phyloP scores from a whole-genome alignment of 2,329 filamentous ascomycete species.

The Pseudocercospora fuligena region DNA sequence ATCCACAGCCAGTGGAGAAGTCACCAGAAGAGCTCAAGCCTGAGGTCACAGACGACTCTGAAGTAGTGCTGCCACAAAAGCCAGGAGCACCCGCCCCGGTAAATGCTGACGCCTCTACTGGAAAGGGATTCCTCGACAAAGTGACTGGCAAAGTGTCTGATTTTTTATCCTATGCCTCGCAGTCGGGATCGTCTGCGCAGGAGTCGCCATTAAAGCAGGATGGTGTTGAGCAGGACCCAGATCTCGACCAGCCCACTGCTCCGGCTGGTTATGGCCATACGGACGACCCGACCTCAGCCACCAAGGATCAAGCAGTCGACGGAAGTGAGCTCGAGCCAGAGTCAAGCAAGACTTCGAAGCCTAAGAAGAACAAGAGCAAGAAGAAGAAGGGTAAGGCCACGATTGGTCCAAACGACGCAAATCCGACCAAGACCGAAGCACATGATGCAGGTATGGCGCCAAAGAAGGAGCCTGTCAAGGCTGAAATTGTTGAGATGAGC shows the following conservation, averaged over 20 bases:
- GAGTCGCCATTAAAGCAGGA: not conserved
- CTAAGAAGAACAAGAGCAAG: constrained; percentile 21
- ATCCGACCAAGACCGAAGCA: not conserved
- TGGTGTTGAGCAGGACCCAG: not conserved
- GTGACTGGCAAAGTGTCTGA: not conserved
- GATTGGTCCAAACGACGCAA: not conserved
- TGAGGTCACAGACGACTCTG: not conserved
- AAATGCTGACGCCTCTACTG: not conserved
- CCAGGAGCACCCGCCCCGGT: not conserved
- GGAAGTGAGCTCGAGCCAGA: constrained; percentile 2
- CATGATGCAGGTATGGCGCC: not conserved
- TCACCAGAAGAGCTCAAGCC: not conserved
- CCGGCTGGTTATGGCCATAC: not conserved
- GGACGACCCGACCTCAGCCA: not conserved
- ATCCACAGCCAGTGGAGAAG: not conserved
- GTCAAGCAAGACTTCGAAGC: constrained; percentile 17
- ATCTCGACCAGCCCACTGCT: not conserved
- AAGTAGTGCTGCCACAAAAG: not conserved
- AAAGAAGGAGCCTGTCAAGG: constrained; percentile 1
- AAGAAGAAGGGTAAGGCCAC: constrained; percentile 10
- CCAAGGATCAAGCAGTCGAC: not conserved
- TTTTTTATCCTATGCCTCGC: not conserved
- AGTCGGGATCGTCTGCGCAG: not conserved
- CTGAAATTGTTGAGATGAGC: constrained; percentile 19
- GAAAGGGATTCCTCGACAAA: not conserved